Percentiles rank a stretch among this genome's conserved stretches.
Conservation (phyloP, 768 basidiomycete species). For the Auricularia auricula-judae region DNA sequence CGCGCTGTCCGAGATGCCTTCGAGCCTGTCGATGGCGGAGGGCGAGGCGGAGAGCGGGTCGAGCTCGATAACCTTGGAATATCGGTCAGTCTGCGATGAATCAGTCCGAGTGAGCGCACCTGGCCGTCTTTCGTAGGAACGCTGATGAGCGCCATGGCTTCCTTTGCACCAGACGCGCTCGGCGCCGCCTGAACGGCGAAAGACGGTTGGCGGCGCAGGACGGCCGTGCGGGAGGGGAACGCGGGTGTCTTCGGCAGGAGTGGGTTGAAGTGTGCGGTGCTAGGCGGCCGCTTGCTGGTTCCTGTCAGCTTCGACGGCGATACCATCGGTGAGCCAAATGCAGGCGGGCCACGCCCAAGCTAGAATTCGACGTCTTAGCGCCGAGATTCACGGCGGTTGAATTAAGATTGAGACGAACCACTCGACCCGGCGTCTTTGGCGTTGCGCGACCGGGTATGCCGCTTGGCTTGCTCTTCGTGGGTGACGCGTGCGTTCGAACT, state of each 20-base stretch:
- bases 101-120: constrained; percentile 18
- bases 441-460: neutral
- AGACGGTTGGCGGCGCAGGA: neutral
- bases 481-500: neutral
- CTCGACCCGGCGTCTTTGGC: neutral
- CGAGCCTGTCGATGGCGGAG: constrained; percentile 57
- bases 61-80: constrained; percentile 41
- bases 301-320: neutral
- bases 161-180: neutral
- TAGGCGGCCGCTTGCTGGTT: constrained; percentile 29
- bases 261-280: constrained; percentile 63
- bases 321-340: neutral
- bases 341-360: too few relatives aligned
- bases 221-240: constrained; percentile 18
- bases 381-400: too few relatives aligned
- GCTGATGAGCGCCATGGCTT: constrained; percentile 46
- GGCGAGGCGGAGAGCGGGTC: constrained; percentile 72
- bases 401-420: neutral
- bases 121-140: constrained; percentile 77
- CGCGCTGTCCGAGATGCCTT: constrained; percentile 70
- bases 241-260: constrained; percentile 46
- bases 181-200: neutral
- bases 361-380: too few relatives aligned
- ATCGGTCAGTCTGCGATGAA: neutral
- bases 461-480: neutral